Conservation (phyloP, 805 yeast genomes). For the Blastobotrys attinorum region DNA sequence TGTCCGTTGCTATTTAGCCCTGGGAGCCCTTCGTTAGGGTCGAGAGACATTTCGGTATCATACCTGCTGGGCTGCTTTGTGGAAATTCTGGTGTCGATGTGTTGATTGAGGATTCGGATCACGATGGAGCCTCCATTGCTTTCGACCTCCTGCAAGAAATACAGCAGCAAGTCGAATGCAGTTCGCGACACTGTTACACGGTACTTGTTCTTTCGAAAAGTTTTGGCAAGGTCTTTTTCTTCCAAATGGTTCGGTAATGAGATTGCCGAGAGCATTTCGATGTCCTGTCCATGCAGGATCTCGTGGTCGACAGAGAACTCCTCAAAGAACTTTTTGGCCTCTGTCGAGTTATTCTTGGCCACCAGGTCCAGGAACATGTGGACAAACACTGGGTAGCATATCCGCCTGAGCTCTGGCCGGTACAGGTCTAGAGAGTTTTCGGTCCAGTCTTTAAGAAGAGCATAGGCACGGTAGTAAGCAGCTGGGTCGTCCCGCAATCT, state of each 20-base stretch:
- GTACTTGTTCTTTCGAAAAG: constrained; percentile 67
- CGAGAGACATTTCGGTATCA: constrained; percentile 30
- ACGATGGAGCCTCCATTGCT: constrained; percentile 84
- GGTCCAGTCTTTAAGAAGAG: constrained; percentile 78
- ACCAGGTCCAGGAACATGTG: constrained; percentile 80
- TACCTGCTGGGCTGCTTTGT: constrained; percentile 28
- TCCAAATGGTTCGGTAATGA: constrained; percentile 71
- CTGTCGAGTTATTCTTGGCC: constrained; percentile 44
- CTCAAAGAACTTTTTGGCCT: constrained; percentile 70
- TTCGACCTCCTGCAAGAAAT: constrained; percentile 86
- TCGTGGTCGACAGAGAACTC: constrained; percentile 66
- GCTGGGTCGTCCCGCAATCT: constrained; percentile 46
- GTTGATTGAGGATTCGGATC: constrained; percentile 78
- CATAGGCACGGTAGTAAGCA: constrained; percentile 70
- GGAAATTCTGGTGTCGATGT: constrained; percentile 42
- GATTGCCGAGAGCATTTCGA: constrained; percentile 63
- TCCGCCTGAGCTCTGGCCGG: constrained; percentile 72
- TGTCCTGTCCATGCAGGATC: constrained; percentile 69
- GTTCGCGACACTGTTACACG: constrained; percentile 72
- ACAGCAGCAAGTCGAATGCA: constrained; percentile 71
- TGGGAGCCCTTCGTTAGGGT: constrained; percentile 37
- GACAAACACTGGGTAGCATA: constrained; percentile 87
- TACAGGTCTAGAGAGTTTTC: constrained; percentile 87
- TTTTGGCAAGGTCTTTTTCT: constrained; percentile 74
- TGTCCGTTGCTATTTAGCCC: constrained; percentile 27